These are phyloP conservation scores for Cadophora malorum DNA, from an alignment of 2,329 filamentous ascomycete species.

Conservation along the genomic window DNA sequence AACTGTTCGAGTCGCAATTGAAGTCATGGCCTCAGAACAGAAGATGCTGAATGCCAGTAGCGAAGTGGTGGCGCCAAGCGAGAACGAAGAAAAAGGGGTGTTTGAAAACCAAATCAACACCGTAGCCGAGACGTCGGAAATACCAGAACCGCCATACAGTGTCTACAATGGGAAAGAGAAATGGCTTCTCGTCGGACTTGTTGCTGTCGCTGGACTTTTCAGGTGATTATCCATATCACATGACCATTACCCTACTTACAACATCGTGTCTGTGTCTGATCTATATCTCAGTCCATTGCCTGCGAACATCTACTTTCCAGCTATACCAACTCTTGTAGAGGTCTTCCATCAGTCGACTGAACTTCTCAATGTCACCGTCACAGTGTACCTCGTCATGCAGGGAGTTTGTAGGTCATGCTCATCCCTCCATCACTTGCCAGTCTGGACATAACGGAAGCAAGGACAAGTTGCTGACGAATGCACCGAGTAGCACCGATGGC, in stretches of 20 bases:
- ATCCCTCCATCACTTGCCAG: not conserved
- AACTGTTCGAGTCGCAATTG: not conserved
- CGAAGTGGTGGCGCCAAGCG: conserved; percentile 3
- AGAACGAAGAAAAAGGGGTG: not conserved
- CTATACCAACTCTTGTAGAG: not conserved
- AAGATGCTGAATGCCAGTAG: not conserved
- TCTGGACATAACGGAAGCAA: not conserved
- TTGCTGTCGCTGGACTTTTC: conserved; percentile 9
- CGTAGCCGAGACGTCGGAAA: not conserved
- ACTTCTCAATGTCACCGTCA: conserved; percentile 9
- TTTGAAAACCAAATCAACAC: not conserved
- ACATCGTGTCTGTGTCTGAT: not conserved
- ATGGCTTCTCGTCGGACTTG: not conserved
- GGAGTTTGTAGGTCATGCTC: not conserved
- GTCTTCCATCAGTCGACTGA: not conserved
- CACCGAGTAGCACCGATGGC: not conserved
- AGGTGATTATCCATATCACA: not conserved
- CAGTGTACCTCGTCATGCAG: conserved; percentile 8
- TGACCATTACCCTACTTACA: not conserved
- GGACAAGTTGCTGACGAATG: not conserved
- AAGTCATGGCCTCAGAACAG: not conserved
- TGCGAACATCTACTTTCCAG: conserved; percentile 1
- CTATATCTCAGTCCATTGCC: not conserved
- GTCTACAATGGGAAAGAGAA: not conserved
- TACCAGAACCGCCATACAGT: not conserved